Percentiles rank a stretch among this genome's conserved stretches.
Conservation (phyloP, 257 asterid genomes). For the Rehmannia glutinosa region DNA sequence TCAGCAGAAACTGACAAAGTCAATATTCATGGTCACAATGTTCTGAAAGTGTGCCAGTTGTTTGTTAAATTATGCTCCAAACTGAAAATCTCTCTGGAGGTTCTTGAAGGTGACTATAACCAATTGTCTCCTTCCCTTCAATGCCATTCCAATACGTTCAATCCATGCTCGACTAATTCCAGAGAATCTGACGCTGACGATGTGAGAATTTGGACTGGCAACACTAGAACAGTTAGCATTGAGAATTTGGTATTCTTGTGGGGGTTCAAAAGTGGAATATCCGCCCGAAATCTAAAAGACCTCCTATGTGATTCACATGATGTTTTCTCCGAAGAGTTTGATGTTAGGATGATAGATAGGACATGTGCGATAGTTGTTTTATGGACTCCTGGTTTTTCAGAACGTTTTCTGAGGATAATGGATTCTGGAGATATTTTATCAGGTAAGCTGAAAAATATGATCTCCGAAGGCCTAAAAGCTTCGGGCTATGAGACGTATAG, state of each 20-base stretch:
- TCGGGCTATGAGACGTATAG: conserved; percentile 53
- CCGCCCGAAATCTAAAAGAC: conserved; percentile 55
- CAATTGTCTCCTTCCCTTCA: conserved; percentile 34
- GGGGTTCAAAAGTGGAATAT: conserved; percentile 70
- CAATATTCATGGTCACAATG: conserved; percentile 61
- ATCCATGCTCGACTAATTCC: conserved; percentile 32
- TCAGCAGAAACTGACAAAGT: conserved; percentile 41
- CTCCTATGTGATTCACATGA: conserved; percentile 50
- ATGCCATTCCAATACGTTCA: conserved; percentile 35
- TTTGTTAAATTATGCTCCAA: conserved; percentile 58
- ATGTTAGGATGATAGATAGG: conserved; percentile 65
- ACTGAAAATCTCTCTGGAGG: conserved; percentile 41
- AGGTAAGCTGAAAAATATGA: conserved; percentile 38
- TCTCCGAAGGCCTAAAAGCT: conserved; percentile 60
- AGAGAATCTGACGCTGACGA: conserved; percentile 36
- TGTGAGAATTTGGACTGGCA: conserved; percentile 44
- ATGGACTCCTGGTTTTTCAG: conserved; percentile 44
- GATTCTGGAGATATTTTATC: conserved; percentile 37
- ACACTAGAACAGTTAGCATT: conserved; percentile 35
- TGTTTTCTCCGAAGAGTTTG: conserved; percentile 50
- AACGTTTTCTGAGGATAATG: conserved; percentile 47
- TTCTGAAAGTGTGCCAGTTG: conserved; percentile 61
- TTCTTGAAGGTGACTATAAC: conserved; percentile 28
- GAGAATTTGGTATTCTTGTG: conserved; percentile 61
- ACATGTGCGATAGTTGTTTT: conserved; percentile 75